Percentiles rank a stretch among this genome's conserved stretches.
Evolutionary conservation across 768 basidiomycete species (phyloP).

Genomic region (Phallus indusiatus): DNA sequence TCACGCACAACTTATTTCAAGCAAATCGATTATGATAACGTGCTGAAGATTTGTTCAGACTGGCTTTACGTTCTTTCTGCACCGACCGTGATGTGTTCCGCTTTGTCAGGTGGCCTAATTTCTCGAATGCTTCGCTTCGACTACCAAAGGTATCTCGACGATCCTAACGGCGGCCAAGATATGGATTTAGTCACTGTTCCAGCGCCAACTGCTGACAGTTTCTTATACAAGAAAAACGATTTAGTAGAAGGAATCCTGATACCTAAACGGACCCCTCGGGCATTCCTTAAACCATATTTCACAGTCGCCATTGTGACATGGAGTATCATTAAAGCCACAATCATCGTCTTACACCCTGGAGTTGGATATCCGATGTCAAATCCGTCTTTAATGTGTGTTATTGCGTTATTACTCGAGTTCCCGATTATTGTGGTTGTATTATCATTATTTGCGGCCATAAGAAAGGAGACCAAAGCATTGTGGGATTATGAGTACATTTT

Average conservation of each 20-base stretch:
- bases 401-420: background rate
- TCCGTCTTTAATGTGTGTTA: background rate
- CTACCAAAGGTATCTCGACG: background rate
- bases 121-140: background rate
- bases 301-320: background rate
- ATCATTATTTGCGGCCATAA: background rate
- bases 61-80: background rate
- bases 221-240: background rate
- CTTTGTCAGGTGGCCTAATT: background rate
- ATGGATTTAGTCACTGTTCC: background rate
- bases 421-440: background rate
- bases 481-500: background rate
- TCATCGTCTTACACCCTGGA: background rate
- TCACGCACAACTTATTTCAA: background rate
- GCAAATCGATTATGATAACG: background rate
- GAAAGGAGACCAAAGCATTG: background rate
- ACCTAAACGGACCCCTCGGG: background rate
- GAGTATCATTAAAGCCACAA: background rate
- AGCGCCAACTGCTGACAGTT: background rate
- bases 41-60: background rate
- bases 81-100: background rate
- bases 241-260: background rate
- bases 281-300: background rate
- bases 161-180: no score
- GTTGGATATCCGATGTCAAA: background rate